These are phyloP conservation scores for Trifolium repens DNA, from an alignment of 306 rosid genomes.

Conservation along the genomic window DNA sequence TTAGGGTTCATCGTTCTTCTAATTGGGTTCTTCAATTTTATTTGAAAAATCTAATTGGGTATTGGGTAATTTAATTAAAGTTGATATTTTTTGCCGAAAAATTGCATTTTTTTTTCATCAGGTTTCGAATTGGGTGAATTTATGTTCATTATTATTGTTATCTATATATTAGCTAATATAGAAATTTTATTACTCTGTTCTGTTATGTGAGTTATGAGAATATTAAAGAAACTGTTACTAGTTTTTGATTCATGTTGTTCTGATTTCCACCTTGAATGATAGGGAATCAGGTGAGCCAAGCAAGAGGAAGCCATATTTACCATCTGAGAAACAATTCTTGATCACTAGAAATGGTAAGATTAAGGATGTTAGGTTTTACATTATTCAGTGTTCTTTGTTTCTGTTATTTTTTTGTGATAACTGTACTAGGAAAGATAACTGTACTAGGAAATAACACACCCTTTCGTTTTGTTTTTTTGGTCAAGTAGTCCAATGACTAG, in stretches of 20 bases:
- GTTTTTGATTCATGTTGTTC: slow-evolving; percentile 3
- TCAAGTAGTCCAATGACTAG: too few species aligned
- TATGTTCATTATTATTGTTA: background rate
- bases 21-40: background rate
- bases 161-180: too few species aligned
- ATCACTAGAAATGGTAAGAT: slow-evolving; percentile 87
- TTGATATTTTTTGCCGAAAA: background rate
- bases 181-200: background rate
- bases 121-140: slow-evolving; percentile 27
- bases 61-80: background rate
- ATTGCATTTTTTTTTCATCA: background rate
- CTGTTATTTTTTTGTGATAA: background rate
- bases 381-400: background rate
- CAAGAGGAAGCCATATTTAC: slow-evolving; percentile 91
- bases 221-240: background rate
- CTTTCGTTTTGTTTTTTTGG: too few species aligned
- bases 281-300: slow-evolving; percentile 96
- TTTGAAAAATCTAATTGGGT: background rate
- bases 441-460: too few species aligned
- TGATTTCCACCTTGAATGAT: slow-evolving; percentile 32
- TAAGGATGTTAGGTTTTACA: background rate
- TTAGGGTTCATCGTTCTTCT: slow-evolving; percentile 25
- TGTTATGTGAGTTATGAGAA: background rate
- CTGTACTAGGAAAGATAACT: background rate
- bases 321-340: slow-evolving; percentile 83